These are phyloP conservation scores for Fusarium siculi DNA, from an alignment of 2,329 filamentous ascomycete species.

Conservation along the genomic window DNA sequence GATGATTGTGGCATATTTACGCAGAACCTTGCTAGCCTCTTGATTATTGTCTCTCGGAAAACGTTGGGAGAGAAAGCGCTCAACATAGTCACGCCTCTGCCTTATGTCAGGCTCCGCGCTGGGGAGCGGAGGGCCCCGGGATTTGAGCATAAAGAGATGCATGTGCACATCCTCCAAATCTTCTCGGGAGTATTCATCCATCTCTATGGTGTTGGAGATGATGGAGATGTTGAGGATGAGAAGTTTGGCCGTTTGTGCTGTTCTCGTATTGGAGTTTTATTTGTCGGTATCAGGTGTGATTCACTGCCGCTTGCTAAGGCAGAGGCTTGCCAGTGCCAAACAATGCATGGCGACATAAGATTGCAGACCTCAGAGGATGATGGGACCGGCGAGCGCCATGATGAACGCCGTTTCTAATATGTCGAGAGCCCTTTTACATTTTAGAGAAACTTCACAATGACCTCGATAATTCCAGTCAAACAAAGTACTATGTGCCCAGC, in stretches of 20 bases:
- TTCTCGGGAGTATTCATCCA: accelerated
- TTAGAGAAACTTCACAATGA: accelerated
- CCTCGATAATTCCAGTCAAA: accelerated
- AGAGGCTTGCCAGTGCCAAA: neutral
- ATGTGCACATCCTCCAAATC: neutral
- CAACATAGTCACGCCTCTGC: neutral
- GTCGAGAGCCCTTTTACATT: neutral
- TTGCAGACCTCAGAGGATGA: neutral
- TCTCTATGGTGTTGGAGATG: neutral
- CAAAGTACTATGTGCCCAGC: accelerated
- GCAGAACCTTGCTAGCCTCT: accelerated
- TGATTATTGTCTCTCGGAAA: neutral
- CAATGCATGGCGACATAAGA: neutral
- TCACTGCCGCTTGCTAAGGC: neutral
- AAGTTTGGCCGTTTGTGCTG: too few relatives aligned
- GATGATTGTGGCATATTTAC: neutral
- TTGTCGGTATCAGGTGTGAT: neutral
- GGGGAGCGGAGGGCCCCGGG: neutral
- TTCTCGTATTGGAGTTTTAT: neutral
- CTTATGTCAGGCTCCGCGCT: neutral
- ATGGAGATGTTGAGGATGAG: accelerated
- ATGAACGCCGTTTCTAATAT: neutral
- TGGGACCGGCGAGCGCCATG: neutral
- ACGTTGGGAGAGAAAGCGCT: accelerated
- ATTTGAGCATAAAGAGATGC: too few relatives aligned